Percentiles rank a stretch among this genome's conserved stretches.
Evolutionary conservation across 2,329 filamentous ascomycete genomes (phyloP).

Genomic region (Cyclaneusma minus): DNA sequence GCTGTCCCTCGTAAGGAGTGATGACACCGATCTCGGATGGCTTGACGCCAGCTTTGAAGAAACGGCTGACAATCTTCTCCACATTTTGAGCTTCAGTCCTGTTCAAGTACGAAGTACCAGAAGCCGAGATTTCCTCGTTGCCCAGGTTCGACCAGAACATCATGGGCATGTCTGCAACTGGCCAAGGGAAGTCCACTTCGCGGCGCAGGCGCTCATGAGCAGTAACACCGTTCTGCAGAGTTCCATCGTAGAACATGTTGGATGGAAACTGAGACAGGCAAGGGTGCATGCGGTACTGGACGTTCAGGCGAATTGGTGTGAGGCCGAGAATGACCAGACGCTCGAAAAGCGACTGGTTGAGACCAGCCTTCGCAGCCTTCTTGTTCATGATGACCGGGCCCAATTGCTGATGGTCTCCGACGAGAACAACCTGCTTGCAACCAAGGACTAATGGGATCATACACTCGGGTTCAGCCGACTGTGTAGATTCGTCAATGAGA

Average conservation of each 20-base stretch:
- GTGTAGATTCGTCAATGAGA: conserved; percentile 93
- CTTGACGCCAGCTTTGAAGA: conserved; percentile 97
- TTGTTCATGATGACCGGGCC: conserved; percentile 99
- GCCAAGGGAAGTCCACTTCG: conserved; percentile 97
- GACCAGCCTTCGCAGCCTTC: conserved; percentile 91
- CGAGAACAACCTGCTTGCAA: conserved; percentile 97
- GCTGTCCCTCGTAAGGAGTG: conserved; percentile 94
- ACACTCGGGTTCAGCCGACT: conserved; percentile 94
- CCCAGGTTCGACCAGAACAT: conserved; percentile 99
- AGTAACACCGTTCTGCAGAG: conserved; percentile 90
- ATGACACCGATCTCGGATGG: conserved; percentile 92
- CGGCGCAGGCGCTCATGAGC: conserved; percentile 74
- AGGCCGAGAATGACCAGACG: conserved; percentile 85
- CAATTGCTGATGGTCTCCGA: conserved; percentile 95
- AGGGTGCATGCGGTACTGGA: conserved; percentile 98
- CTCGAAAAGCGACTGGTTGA: conserved; percentile 98
- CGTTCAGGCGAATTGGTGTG: conserved; percentile 81
- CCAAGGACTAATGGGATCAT: conserved; percentile 96
- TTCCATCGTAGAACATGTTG: conserved; percentile 99
- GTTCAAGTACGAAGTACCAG: conserved; percentile 94
- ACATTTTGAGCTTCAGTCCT: conserved; percentile 94
- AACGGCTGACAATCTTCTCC: conserved; percentile 94
- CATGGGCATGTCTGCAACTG: conserved; percentile 86
- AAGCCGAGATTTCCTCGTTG: conserved; percentile 95
- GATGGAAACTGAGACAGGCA: conserved; percentile 94